Percentiles rank a stretch among this genome's conserved stretches.
phyloP scores from a whole-genome alignment of 1,139 yeast species.

The Candida gigantensis region DNA sequence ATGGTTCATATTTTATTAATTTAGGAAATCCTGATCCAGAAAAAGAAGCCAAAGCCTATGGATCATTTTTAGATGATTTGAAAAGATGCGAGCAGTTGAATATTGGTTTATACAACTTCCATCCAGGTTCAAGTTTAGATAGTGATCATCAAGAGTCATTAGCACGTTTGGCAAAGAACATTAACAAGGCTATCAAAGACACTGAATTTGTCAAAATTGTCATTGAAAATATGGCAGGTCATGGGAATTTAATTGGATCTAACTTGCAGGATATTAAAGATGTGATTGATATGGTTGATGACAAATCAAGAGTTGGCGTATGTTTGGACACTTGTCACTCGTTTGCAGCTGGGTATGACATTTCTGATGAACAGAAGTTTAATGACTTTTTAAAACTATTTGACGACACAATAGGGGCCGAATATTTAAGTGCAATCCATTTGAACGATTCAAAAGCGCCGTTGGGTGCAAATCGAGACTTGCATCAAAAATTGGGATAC shows the following conservation, averaged over 20 bases:
- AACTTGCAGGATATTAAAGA: constrained; percentile 70
- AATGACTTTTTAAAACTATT: constrained; percentile 71
- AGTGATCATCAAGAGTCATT: constrained; percentile 69
- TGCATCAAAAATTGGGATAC: constrained; percentile 85
- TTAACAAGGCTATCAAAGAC: constrained; percentile 72
- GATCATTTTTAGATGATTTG: constrained; percentile 84
- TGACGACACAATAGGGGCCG: constrained; percentile 69
- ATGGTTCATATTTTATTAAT: constrained; percentile 91
- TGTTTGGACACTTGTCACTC: constrained; percentile 96
- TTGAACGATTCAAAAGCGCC: constrained; percentile 96
- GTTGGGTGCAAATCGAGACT: constrained; percentile 82
- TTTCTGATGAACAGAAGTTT: constrained; percentile 56
- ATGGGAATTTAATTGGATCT: constrained; percentile 87
- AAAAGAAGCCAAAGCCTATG: constrained; percentile 73
- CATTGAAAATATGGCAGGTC: constrained; percentile 98
- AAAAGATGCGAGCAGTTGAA: constrained; percentile 81
- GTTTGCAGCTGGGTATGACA: constrained; percentile 94
- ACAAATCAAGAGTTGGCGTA: constrained; percentile 84
- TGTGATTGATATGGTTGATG: constrained; percentile 74
- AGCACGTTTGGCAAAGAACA: constrained; percentile 67
- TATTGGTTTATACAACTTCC: constrained; percentile 87
- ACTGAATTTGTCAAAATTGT: constrained; percentile 84
- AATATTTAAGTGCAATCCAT: constrained; percentile 80
- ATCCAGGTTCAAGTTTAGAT: constrained; percentile 89
- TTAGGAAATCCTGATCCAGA: constrained; percentile 86